A percentile compares a stretch with the other conserved stretches of the same genome.
Evolutionary conservation across 176 grass and related monocot genomes (phyloP).

Genomic region (Puya raimondii): DNA sequence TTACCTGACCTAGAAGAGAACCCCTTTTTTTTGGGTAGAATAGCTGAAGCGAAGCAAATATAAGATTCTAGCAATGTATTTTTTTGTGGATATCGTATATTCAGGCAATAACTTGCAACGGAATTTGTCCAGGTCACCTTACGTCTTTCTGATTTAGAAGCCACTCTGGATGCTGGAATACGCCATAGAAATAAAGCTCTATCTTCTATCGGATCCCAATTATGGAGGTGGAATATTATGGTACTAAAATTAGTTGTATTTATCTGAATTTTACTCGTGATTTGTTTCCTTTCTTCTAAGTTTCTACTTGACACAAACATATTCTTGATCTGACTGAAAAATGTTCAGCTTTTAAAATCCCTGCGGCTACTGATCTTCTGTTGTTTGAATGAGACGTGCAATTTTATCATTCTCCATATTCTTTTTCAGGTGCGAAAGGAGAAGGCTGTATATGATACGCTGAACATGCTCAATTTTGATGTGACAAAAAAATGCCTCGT

Average conservation of each 20-base stretch:
- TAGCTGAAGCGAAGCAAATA: neutral
- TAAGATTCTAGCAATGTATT: no score
- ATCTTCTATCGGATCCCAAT: slow-evolving; percentile 72
- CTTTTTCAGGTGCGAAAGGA: slow-evolving; percentile 82
- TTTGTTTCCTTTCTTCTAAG: neutral
- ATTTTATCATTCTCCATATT: slow-evolving; percentile 17
- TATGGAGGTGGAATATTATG: slow-evolving; percentile 96
- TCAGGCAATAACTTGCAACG: neutral
- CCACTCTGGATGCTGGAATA: slow-evolving; percentile 88
- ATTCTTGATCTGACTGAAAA: no score
- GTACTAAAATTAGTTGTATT: slow-evolving; percentile 47
- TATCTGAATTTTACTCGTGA: slow-evolving; percentile 3
- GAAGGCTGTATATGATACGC: slow-evolving; percentile 97
- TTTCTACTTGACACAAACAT: neutral
- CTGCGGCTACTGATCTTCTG: neutral
- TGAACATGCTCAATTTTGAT: slow-evolving; percentile 98
- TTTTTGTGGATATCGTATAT: no score
- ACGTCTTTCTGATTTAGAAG: slow-evolving; percentile 83
- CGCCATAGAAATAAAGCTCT: slow-evolving; percentile 96
- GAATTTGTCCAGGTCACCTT: slow-evolving; percentile 56
- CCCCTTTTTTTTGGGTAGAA: slow-evolving; percentile 3
- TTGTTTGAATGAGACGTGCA: slow-evolving; percentile 3
- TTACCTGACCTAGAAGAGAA: no score
- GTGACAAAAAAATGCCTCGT: slow-evolving; percentile 99
- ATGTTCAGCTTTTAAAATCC: neutral